Conservation (phyloP, 2,329 filamentous ascomycete species). For the Clonostachys chloroleuca region DNA sequence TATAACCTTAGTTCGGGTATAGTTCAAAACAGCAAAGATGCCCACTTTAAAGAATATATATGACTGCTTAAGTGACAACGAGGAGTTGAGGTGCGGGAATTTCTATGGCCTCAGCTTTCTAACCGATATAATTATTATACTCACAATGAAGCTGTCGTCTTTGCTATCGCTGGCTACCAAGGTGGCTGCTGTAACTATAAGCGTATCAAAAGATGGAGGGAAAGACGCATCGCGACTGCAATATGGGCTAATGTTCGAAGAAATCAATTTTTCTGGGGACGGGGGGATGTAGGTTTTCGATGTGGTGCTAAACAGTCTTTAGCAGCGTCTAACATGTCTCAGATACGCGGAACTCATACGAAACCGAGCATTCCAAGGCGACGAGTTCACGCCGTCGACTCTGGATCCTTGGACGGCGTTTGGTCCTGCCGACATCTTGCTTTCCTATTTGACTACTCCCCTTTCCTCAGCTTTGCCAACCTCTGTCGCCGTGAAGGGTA, state of each 20-base stretch:
- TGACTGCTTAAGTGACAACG: too few species aligned
- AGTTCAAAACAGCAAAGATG: too few species aligned
- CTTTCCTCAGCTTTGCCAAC: background rate
- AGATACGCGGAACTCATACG: slow-evolving; percentile 1
- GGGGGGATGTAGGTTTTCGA: background rate
- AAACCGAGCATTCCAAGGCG: slow-evolving; percentile 2
- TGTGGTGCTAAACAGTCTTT: background rate
- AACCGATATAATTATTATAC: too few species aligned
- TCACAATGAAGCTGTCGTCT: too few species aligned
- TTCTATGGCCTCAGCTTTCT: too few species aligned
- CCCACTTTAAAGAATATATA: too few species aligned
- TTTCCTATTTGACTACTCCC: background rate
- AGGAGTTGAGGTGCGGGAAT: too few species aligned
- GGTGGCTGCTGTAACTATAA: background rate
- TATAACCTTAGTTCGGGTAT: too few species aligned
- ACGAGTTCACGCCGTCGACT: background rate
- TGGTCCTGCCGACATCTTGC: background rate
- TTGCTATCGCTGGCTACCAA: background rate
- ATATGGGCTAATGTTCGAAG: slow-evolving; percentile 1
- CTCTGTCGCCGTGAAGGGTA: background rate
- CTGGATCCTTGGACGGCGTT: background rate
- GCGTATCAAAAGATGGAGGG: background rate
- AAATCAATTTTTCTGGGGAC: background rate
- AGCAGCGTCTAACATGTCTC: background rate
- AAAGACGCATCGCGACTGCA: background rate